These are phyloP conservation scores for Lentinus brumalis DNA, from an alignment of 768 basidiomycete species.

Conservation along the genomic window DNA sequence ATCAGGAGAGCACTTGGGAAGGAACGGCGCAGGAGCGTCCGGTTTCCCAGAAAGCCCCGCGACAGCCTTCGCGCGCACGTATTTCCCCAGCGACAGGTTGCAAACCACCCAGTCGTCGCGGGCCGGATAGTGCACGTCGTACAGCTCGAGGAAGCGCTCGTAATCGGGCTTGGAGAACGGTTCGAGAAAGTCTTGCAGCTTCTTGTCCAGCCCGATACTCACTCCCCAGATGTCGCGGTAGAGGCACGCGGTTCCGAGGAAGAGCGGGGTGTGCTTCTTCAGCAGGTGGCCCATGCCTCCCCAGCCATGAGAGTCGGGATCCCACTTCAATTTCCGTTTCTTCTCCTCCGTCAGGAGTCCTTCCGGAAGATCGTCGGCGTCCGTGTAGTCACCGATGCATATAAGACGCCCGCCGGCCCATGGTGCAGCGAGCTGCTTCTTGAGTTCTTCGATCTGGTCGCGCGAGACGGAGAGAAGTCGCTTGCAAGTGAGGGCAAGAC, in stretches of 20 bases:
- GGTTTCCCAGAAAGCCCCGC: not conserved
- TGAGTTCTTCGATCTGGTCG: not conserved
- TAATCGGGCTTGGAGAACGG: not conserved
- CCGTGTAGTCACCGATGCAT: not conserved
- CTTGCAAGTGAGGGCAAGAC: constrained; percentile 1
- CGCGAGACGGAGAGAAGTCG: not conserved
- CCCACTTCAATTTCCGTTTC: not conserved
- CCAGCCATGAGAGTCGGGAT: too few relatives aligned
- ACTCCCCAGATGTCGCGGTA: not conserved
- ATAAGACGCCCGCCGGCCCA: not conserved
- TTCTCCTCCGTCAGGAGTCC: not conserved
- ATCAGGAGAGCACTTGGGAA: not conserved
- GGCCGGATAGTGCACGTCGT: not conserved
- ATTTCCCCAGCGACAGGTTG: not conserved
- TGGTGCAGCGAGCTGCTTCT: not conserved
- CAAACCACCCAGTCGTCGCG: constrained; percentile 2
- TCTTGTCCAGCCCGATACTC: not conserved
- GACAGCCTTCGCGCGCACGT: constrained; percentile 1
- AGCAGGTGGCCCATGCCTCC: not conserved
- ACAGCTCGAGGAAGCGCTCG: not conserved
- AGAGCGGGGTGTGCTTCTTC: not conserved
- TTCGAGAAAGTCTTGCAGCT: not conserved
- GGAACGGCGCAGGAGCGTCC: not conserved
- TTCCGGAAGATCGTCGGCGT: not conserved
- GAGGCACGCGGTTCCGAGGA: not conserved